A percentile compares a stretch with the other conserved stretches of the same genome.
Evolutionary conservation across 768 basidiomycete genomes (phyloP).

Genomic region (Lactifluus piperatus): DNA sequence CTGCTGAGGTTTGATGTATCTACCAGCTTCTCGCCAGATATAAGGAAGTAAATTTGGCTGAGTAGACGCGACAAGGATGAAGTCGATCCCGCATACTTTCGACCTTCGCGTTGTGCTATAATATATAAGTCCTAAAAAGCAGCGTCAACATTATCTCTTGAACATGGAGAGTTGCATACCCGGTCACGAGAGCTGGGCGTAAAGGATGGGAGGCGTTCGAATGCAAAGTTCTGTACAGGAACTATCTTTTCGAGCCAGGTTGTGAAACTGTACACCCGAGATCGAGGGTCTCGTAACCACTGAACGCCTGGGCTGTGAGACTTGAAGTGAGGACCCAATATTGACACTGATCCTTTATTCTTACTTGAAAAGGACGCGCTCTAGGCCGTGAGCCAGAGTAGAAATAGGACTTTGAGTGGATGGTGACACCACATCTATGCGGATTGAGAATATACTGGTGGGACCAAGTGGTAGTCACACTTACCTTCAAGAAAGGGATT

Average conservation of each 20-base stretch:
- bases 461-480: not conserved
- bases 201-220: conserved; percentile 66
- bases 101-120: conserved; percentile 50
- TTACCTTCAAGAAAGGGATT: conserved; percentile 17
- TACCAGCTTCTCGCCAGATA: conserved; percentile 63
- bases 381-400: conserved; percentile 53
- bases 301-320: conserved; percentile 70
- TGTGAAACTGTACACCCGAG: conserved; percentile 78
- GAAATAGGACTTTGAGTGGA: conserved; percentile 48
- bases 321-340: not conserved
- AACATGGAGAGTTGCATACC: conserved; percentile 31
- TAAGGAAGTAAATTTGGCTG: conserved; percentile 79
- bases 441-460: not conserved
- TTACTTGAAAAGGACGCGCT: conserved; percentile 70
- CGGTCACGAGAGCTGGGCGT: conserved; percentile 70
- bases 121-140: conserved; percentile 49
- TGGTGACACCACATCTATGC: conserved; percentile 37
- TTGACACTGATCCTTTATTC: conserved; percentile 19
- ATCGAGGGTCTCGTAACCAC: conserved; percentile 80
- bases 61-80: conserved; percentile 82
- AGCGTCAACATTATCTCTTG: not conserved
- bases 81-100: conserved; percentile 76
- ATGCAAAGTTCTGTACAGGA: conserved; percentile 74
- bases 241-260: conserved; percentile 67
- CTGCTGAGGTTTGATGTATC: conserved; percentile 53